Percentiles rank a stretch among this genome's conserved stretches.
Conservation (phyloP, 2,329 filamentous ascomycete species). For the Fusarium devonianum region DNA sequence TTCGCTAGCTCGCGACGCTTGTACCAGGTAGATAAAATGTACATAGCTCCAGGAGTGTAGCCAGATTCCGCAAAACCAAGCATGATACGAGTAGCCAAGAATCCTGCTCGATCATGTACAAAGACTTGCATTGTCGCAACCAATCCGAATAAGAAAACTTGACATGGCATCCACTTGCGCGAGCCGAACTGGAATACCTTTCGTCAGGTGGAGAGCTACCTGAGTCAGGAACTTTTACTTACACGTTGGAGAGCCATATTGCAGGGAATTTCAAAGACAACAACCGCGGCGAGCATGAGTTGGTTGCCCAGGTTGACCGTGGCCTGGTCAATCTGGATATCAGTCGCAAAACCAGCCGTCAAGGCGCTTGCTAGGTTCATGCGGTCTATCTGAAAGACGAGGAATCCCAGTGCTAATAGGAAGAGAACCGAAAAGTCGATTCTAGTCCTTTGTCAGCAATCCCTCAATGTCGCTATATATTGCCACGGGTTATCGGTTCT, state of each 20-base stretch:
- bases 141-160: slow-evolving; percentile 57
- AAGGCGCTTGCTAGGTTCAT: slow-evolving; percentile 61
- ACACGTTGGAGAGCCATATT: slow-evolving; percentile 53
- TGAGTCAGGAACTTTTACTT: background rate
- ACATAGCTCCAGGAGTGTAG: slow-evolving; percentile 60
- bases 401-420: slow-evolving; percentile 56
- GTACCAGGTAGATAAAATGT: slow-evolving; percentile 61
- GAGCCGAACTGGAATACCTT: slow-evolving; percentile 50
- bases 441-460: slow-evolving; percentile 42
- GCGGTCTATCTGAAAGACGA: slow-evolving; percentile 60
- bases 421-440: slow-evolving; percentile 56
- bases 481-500: background rate
- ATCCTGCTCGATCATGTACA: slow-evolving; percentile 52
- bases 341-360: slow-evolving; percentile 55
- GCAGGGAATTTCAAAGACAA: slow-evolving; percentile 59
- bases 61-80: slow-evolving; percentile 59
- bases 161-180: slow-evolving; percentile 56
- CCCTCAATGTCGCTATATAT: too few relatives aligned
- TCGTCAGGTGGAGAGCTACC: background rate
- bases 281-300: slow-evolving; percentile 59
- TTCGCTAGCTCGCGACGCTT: slow-evolving; percentile 54
- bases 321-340: slow-evolving; percentile 53
- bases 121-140: slow-evolving; percentile 55
- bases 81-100: slow-evolving; percentile 52
- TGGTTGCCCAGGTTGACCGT: slow-evolving; percentile 62